These are phyloP conservation scores for Syzygium malaccense DNA, from an alignment of 441 rosid species.

Conservation along the genomic window DNA sequence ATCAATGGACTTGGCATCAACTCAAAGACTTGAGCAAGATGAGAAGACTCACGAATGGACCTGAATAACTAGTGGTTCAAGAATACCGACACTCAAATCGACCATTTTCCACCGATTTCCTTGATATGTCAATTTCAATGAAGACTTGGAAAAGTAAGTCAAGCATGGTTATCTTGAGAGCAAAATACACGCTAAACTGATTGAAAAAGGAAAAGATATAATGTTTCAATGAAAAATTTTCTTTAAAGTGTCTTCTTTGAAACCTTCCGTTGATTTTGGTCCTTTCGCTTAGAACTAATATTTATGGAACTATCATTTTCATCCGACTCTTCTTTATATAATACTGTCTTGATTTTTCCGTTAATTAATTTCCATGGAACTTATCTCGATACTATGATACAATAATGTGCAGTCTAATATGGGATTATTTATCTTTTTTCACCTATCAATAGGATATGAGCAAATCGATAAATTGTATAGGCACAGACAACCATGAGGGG, in stretches of 20 bases:
- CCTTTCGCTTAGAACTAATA: not conserved
- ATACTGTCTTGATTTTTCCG: not conserved
- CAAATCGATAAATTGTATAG: not conserved
- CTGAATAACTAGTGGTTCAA: no score
- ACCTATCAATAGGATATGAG: not conserved
- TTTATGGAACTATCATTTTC: not conserved
- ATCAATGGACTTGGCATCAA: no score
- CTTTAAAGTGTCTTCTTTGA: not conserved
- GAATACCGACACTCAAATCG: not conserved
- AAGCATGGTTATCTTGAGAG: not conserved
- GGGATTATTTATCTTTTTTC: not conserved
- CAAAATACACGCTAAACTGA: no score
- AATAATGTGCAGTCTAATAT: not conserved
- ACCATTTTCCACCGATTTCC: not conserved
- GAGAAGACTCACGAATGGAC: not conserved
- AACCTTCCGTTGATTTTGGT: not conserved
- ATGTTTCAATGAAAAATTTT: not conserved
- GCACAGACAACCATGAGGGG: not conserved
- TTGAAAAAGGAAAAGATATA: no score
- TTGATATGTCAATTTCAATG: not conserved
- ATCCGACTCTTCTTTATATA: not conserved
- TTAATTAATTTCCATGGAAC: not conserved
- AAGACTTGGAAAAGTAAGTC: not conserved
- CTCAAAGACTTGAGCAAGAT: no score
- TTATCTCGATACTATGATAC: not conserved